These are phyloP conservation scores for Penicillium soppii DNA, from an alignment of 495 filamentous ascomycete species.

Conservation along the genomic window DNA sequence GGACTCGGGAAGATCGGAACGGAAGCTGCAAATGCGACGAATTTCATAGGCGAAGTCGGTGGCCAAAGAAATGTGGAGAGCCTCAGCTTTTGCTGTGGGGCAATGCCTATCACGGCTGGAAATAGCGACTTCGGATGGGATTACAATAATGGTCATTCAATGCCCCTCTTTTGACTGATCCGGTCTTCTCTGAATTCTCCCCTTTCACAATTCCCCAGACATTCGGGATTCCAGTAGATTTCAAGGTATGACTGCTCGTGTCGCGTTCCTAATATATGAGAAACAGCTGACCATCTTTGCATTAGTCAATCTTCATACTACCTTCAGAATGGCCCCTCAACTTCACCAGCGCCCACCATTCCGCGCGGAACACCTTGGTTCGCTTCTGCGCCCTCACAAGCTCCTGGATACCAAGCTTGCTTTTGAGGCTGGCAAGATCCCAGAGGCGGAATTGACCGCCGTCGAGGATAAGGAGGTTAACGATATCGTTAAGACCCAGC, in stretches of 20 bases:
- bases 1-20: not conserved
- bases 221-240: not conserved
- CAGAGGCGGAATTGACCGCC: conserved; percentile 35
- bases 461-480: conserved; percentile 68
- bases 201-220: not conserved
- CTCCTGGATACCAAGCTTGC: conserved; percentile 64
- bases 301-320: conserved; percentile 3
- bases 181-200: not conserved
- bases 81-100: conserved; percentile 4
- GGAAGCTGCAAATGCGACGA: not conserved
- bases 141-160: conserved; percentile 7
- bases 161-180: conserved; percentile 20
- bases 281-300: not conserved
- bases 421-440: conserved; percentile 49
- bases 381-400: conserved; percentile 69
- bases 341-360: conserved; percentile 68
- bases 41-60: not conserved
- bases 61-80: not conserved
- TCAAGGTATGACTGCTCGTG: not conserved
- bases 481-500: conserved; percentile 63
- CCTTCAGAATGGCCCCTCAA: conserved; percentile 35
- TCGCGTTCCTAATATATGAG: too few relatives aligned
- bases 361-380: conserved; percentile 82
- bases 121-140: conserved; percentile 1
- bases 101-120: conserved; percentile 1